phyloP scores from a whole-genome alignment of 441 rosid genomes.

The Arabidopsis hybrid region DNA sequence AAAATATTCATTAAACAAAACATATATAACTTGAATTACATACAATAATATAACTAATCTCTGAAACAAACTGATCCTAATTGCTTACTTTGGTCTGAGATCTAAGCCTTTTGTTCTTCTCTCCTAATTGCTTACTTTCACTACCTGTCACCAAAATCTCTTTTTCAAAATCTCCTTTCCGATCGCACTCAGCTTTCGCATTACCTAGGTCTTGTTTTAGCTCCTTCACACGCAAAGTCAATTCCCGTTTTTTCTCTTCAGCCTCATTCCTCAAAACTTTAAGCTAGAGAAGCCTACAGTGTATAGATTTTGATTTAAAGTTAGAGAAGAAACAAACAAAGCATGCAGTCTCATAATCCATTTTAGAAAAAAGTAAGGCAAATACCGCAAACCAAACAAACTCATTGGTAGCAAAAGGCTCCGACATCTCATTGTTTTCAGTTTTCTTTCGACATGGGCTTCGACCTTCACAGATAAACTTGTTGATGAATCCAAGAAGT shows the following conservation, averaged over 20 bases:
- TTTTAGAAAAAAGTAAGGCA: conserved; percentile 29
- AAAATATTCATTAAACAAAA: no score
- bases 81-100: no score
- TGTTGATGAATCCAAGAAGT: conserved; percentile 4
- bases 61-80: no score
- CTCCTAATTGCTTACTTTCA: conserved; percentile 53
- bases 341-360: conserved; percentile 14
- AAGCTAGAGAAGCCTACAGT: conserved; percentile 89
- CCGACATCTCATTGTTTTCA: conserved; percentile 81
- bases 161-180: conserved; percentile 52
- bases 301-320: conserved; percentile 15
- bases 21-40: no score
- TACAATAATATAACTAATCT: no score
- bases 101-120: conserved; percentile 53
- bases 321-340: conserved; percentile 20
- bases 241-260: conserved; percentile 49
- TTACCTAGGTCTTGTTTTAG: conserved; percentile 56
- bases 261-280: conserved; percentile 45
- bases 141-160: conserved; percentile 58
- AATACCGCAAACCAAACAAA: conserved; percentile 93
- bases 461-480: conserved; percentile 62
- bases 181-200: conserved; percentile 54
- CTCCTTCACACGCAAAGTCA: conserved; percentile 52
- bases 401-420: conserved; percentile 91
- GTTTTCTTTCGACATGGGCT: conserved; percentile 63